Percentiles rank a stretch among this genome's conserved stretches.
Conservation (phyloP, 1,139 yeast species). For the Arxiozyma slooffiae region DNA sequence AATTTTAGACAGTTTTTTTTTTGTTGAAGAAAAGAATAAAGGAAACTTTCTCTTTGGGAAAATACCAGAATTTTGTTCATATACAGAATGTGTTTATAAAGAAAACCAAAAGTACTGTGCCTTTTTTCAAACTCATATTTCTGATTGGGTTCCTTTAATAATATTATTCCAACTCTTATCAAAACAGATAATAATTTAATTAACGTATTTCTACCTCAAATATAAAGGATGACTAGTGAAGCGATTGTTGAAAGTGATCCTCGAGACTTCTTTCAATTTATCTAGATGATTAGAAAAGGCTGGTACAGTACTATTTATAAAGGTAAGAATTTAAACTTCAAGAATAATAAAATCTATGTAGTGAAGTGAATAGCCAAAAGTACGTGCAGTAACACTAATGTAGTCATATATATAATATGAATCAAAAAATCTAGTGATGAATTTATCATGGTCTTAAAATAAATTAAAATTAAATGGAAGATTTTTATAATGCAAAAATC, state of each 20-base stretch:
- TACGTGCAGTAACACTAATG: slow-evolving; percentile 13
- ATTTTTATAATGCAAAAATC: slow-evolving; percentile 18
- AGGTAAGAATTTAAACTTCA: slow-evolving; percentile 8
- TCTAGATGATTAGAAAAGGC: slow-evolving; percentile 32
- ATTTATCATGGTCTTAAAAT: slow-evolving; percentile 23
- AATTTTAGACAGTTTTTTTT: neutral
- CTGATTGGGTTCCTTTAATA: neutral
- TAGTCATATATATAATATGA: slow-evolving; percentile 20
- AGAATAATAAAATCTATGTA: slow-evolving; percentile 15
- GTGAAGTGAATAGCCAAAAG: slow-evolving; percentile 23
- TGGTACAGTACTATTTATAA: slow-evolving; percentile 38
- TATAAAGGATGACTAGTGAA: neutral
- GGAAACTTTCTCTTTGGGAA: neutral
- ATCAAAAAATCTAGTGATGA: slow-evolving; percentile 21
- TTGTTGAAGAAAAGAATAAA: too few relatives aligned
- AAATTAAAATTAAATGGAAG: slow-evolving; percentile 28
- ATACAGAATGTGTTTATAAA: neutral
- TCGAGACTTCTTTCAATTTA: slow-evolving; percentile 6
- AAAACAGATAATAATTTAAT: slow-evolving; percentile 4
- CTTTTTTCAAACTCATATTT: neutral
- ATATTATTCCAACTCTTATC: neutral
- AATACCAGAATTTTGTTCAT: too few relatives aligned
- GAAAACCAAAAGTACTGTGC: neutral
- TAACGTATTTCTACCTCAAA: slow-evolving; percentile 1
- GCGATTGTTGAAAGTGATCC: neutral